These are phyloP conservation scores for Emericellopsis atlantica DNA, from an alignment of 2,329 filamentous ascomycete species.

Conservation along the genomic window DNA sequence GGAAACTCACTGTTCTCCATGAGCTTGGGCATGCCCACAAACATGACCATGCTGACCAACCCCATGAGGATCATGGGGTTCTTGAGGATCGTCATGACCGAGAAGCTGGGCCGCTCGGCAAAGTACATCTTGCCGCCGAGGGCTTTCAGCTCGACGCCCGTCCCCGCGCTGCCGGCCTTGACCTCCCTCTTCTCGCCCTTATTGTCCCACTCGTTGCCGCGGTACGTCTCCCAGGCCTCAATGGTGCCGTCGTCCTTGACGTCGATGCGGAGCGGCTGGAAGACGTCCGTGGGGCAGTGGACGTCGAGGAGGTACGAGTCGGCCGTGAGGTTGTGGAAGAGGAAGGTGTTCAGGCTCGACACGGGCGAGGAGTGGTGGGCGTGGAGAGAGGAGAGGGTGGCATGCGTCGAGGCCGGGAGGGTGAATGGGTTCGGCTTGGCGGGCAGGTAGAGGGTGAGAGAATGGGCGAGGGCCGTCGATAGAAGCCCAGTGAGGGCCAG, in stretches of 20 bases:
- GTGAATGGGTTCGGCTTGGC: slow-evolving; percentile 35
- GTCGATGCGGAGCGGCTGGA: slow-evolving; percentile 72
- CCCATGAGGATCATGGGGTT: slow-evolving; percentile 96
- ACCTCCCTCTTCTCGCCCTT: slow-evolving; percentile 51
- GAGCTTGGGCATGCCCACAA: slow-evolving; percentile 88
- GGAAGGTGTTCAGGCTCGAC: slow-evolving; percentile 56
- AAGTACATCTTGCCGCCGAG: slow-evolving; percentile 62
- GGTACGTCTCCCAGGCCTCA: slow-evolving; percentile 69
- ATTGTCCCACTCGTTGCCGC: slow-evolving; percentile 84
- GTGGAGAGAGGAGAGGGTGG: slow-evolving; percentile 36
- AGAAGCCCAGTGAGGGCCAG: slow-evolving; percentile 21
- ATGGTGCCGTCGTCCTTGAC: slow-evolving; percentile 37
- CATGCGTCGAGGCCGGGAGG: slow-evolving; percentile 55
- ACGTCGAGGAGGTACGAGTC: slow-evolving; percentile 77
- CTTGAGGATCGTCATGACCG: slow-evolving; percentile 70
- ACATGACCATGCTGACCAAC: slow-evolving; percentile 66
- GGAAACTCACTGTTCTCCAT: slow-evolving; percentile 78
- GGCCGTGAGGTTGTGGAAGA: slow-evolving; percentile 58
- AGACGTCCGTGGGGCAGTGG: slow-evolving; percentile 60
- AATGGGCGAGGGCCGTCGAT: slow-evolving; percentile 15
- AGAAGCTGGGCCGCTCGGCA: slow-evolving; percentile 62
- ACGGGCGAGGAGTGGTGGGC: slow-evolving; percentile 43
- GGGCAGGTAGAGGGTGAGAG: slow-evolving; percentile 31
- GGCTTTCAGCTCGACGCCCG: slow-evolving; percentile 47
- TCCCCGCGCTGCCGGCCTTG: slow-evolving; percentile 20